Base-by-base conservation (phyloP, 352 stramenopile species). In the Phytopythium litorale region DNA sequence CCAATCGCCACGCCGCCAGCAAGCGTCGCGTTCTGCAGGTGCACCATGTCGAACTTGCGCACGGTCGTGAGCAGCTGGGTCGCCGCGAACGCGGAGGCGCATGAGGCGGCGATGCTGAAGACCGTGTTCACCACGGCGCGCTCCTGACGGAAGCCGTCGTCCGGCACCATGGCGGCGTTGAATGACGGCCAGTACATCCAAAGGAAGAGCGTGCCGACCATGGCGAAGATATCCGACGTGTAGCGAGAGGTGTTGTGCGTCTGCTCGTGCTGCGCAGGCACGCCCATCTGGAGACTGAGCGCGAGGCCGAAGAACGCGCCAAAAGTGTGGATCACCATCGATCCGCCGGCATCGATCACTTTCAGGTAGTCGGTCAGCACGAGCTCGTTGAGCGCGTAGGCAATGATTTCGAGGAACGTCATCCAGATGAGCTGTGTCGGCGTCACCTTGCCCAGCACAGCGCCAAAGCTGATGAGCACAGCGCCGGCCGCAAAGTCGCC, bases 131-230 rank as follows among this genome's bases (percentile, higher is more conserved):
- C 68, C 18, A 94, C 65, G 5, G 76, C 84, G 16, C 70, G 73
- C 23, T 89, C 72, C 58, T 95, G 80, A 25, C 84, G 78, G 59
- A 84, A 88, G 16, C 67, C 76, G 2, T 78, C 70, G 0, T 63
- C 60, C 13, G 74, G 79, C 32, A 88, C 80, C 43, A 91, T 73
- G 19, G 82, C 86, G 8, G 79, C 79, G 43, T 90, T 89, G 72
- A 95, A 95, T n/a, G 71, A 87, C 38, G 86, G 84, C 86, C 86
- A 95, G 63, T 83, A 95, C 62, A 92, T 87, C 87, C 87, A 95
- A 32, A 92, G 63, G 43, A 92, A 84, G 7, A 89, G 68, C 28
- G 86, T 92, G 35, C 86, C 86, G 64, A 95, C 84, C 70, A 95
- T 84, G 7, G 86, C 72, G 49, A 89, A 79, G 30, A 89, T 67